Percentiles rank a stretch among this genome's conserved stretches.
These are phyloP conservation scores for Colletotrichum lupini DNA, from an alignment of 2,329 filamentous ascomycete genomes.

Conservation along the genomic window DNA sequence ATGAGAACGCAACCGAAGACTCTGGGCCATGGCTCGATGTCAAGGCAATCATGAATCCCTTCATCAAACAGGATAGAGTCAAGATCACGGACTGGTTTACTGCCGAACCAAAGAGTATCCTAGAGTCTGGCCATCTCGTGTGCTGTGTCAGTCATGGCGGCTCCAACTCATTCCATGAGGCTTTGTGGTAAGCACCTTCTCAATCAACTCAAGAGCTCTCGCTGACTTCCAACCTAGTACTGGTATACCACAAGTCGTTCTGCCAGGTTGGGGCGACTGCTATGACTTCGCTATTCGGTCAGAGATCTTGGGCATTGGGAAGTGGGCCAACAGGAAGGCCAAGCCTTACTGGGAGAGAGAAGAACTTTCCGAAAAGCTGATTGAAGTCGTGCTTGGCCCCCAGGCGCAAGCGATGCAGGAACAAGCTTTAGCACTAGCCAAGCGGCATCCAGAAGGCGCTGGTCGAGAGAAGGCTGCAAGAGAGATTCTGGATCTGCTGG, in stretches of 20 bases:
- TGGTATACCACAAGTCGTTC: slow-evolving; percentile 18
- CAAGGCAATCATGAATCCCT: slow-evolving; percentile 38
- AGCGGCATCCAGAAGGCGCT: not conserved
- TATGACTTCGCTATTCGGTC: slow-evolving; percentile 26
- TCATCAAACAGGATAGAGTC: slow-evolving; percentile 45
- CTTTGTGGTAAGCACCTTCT: slow-evolving; percentile 44
- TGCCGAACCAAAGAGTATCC: slow-evolving; percentile 47
- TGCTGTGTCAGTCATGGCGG: slow-evolving; percentile 59
- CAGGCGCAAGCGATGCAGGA: slow-evolving; percentile 19
- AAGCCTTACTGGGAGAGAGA: slow-evolving; percentile 40
- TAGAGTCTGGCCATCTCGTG: slow-evolving; percentile 50
- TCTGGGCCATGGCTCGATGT: slow-evolving; percentile 27
- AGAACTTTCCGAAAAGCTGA: slow-evolving; percentile 37
- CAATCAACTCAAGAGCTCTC: not conserved
- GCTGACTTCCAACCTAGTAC: not conserved
- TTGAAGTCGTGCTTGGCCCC: slow-evolving; percentile 35
- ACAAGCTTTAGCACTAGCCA: not conserved
- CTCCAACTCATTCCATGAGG: slow-evolving; percentile 55
- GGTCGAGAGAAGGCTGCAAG: not conserved
- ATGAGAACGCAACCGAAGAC: not conserved
- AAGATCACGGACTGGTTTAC: slow-evolving; percentile 53
- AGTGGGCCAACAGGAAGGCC: slow-evolving; percentile 36
- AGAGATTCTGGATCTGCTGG: not conserved
- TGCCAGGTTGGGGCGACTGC: slow-evolving; percentile 23
- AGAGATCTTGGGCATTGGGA: slow-evolving; percentile 28